Conservation (phyloP, 495 filamentous ascomycete species). For the Chaetomium tenue region DNA sequence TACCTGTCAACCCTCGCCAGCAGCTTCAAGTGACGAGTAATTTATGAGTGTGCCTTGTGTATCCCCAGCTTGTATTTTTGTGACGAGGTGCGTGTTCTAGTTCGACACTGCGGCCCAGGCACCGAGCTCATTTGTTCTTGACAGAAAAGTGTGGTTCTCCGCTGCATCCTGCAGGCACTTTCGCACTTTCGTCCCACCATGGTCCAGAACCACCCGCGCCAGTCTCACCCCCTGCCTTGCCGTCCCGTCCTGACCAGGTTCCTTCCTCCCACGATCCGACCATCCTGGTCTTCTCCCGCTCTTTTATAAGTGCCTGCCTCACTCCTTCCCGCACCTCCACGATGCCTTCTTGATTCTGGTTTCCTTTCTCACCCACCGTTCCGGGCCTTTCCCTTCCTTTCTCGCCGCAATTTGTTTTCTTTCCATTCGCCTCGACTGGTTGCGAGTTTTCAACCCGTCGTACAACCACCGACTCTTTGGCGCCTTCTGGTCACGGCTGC, state of each 20-base stretch:
- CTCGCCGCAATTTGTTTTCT: slow-evolving; percentile 1
- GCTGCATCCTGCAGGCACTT: neutral
- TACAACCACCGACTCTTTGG: slow-evolving; percentile 27
- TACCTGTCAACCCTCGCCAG: neutral
- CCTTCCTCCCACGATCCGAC: slow-evolving; percentile 4
- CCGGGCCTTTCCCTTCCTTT: slow-evolving; percentile 31
- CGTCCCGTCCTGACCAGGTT: neutral
- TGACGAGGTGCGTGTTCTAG: neutral
- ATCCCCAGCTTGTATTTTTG: neutral
- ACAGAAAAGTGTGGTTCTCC: neutral
- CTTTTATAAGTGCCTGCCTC: neutral
- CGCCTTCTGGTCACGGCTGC: slow-evolving; percentile 17
- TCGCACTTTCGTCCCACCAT: slow-evolving; percentile 10
- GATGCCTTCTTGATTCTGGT: neutral
- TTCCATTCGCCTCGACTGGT: slow-evolving; percentile 34
- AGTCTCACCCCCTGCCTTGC: slow-evolving; percentile 6
- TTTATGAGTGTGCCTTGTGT: neutral
- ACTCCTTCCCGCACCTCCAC: neutral
- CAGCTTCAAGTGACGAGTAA: neutral
- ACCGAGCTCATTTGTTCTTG: neutral
- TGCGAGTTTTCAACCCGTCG: slow-evolving; percentile 45
- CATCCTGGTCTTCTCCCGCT: neutral
- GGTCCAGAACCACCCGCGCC: slow-evolving; percentile 14
- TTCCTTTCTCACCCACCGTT: slow-evolving; percentile 28
- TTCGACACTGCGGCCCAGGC: slow-evolving; percentile 2